Percentiles rank a stretch among this genome's conserved stretches.
Conservation (phyloP, 495 filamentous ascomycete genomes). For the Neurospora sp. region DNA sequence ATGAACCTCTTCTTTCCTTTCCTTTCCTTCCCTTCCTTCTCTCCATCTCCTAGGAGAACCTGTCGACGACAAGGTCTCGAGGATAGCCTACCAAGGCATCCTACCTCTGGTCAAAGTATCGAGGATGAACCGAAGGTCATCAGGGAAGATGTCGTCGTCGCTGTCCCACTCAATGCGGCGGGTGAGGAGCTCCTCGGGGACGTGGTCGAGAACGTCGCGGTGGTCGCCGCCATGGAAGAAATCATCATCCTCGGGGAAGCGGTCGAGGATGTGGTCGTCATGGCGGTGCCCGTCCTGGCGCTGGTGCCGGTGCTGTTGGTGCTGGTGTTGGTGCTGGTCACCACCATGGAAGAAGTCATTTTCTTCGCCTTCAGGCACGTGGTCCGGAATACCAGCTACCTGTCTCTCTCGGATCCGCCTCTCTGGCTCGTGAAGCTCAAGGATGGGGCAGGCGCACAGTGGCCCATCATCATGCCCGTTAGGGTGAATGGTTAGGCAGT, state of each 20-base stretch:
- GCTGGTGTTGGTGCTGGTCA: background rate
- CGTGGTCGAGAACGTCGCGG: background rate
- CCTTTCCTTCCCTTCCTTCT: background rate
- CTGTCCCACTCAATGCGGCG: background rate
- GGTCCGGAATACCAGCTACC: background rate
- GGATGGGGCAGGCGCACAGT: background rate
- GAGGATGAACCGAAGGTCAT: background rate
- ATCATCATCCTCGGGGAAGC: background rate
- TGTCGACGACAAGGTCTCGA: background rate
- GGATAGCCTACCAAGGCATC: background rate
- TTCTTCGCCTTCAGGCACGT: background rate
- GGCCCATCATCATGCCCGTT: background rate
- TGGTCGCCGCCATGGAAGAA: background rate
- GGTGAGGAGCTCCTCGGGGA: background rate
- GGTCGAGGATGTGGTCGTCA: background rate
- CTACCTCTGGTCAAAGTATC: background rate
- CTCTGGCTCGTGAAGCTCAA: background rate
- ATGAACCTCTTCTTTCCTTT: background rate
- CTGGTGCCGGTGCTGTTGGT: background rate
- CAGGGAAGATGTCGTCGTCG: background rate
- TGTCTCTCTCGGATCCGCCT: background rate
- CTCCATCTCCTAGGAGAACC: background rate
- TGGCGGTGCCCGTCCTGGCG: background rate
- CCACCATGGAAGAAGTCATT: background rate
- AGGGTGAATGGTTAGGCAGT: background rate